phyloP scores from a whole-genome alignment of 805 yeast species.

The Yamadazyma ubonensis region DNA sequence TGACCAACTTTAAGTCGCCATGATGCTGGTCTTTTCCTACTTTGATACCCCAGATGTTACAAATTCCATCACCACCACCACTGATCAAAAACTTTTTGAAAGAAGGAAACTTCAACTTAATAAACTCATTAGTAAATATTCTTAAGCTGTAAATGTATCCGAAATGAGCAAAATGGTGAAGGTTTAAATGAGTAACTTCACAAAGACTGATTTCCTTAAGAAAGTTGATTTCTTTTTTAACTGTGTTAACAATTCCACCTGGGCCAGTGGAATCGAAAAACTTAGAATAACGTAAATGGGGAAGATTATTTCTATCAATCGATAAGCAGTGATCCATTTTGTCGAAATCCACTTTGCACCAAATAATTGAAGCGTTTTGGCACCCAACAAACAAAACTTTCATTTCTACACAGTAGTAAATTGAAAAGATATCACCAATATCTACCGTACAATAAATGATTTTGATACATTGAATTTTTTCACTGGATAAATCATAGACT shows the following conservation, averaged over 20 bases:
- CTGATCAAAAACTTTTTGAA: conserved; percentile 26
- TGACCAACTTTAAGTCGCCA: conserved; percentile 8
- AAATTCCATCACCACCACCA: conserved; percentile 90
- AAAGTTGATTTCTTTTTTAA: conserved; percentile 17
- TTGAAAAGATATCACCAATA: conserved; percentile 89
- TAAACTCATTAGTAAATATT: conserved; percentile 22
- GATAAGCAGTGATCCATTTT: conserved; percentile 2
- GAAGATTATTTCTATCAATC: conserved; percentile 25
- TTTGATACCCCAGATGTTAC: conserved; percentile 72
- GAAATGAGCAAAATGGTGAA: conserved; percentile 81
- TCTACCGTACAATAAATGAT: conserved; percentile 83
- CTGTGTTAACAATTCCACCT: conserved; percentile 50
- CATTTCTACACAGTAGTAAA: conserved; percentile 61
- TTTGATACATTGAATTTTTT: conserved; percentile 43
- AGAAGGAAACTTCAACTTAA: conserved; percentile 18
- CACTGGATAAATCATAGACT: conserved; percentile 65
- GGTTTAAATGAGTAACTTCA: conserved; percentile 64
- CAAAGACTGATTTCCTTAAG: conserved; percentile 33
- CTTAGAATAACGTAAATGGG: conserved; percentile 67
- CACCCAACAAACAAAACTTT: conserved; percentile 80
- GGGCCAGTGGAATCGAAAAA: conserved; percentile 92
- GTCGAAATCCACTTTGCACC: conserved; percentile 45
- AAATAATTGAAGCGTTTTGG: conserved; percentile 86
- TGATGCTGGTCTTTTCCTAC: neutral
- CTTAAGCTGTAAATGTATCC: conserved; percentile 82